A percentile compares a stretch with the other conserved stretches of the same genome.
Conservation (phyloP, 169 alveolate genomes). For the Plasmodium yoelii region DNA sequence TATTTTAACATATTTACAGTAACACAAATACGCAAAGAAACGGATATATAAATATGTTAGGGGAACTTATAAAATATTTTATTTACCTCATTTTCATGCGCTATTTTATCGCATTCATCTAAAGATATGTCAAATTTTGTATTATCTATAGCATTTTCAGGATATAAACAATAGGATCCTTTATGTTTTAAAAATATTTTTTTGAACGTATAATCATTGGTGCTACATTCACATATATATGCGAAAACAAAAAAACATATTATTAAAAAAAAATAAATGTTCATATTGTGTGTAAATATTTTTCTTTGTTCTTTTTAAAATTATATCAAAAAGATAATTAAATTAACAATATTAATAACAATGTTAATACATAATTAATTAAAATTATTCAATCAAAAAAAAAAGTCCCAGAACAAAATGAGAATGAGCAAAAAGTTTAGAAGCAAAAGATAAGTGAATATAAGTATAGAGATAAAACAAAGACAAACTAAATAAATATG, state of each 20-base stretch:
- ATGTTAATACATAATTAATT: neutral
- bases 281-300: conserved; percentile 10
- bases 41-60: too few species aligned
- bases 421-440: conserved; percentile 1
- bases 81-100: conserved; percentile 74
- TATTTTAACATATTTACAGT: too few species aligned
- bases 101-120: conserved; percentile 60
- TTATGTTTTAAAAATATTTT: conserved; percentile 63
- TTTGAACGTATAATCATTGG: conserved; percentile 13
- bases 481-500: neutral
- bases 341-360: neutral
- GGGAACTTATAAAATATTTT: neutral
- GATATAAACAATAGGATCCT: conserved; percentile 58
- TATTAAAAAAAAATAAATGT: conserved; percentile 11
- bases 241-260: conserved; percentile 14
- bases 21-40: too few species aligned
- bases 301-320: neutral
- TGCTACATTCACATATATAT: conserved; percentile 7
- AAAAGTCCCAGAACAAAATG: neutral
- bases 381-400: neutral
- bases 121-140: conserved; percentile 53
- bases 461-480: conserved; percentile 2
- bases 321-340: neutral
- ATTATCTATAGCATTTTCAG: conserved; percentile 66
- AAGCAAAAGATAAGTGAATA: neutral